These are phyloP conservation scores for Fusarium fracticaudum DNA, from an alignment of 2,329 filamentous ascomycete genomes.

Conservation along the genomic window DNA sequence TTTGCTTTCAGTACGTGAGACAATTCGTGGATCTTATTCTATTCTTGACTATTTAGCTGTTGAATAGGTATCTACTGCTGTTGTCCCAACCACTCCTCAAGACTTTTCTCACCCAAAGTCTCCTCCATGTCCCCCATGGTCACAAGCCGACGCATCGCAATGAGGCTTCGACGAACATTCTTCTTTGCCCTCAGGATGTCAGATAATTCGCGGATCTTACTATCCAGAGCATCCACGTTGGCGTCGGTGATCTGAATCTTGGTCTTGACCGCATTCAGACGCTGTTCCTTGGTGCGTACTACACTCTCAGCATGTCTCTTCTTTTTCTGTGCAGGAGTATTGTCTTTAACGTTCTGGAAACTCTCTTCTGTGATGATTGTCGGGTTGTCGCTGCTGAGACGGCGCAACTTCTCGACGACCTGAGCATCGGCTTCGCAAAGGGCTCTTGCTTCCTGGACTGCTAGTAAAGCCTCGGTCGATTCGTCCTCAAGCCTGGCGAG, in stretches of 20 bases:
- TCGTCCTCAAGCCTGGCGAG: too few species aligned
- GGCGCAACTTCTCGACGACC: background rate
- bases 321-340: background rate
- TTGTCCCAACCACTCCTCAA: background rate
- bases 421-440: background rate
- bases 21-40: too few species aligned
- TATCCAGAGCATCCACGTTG: background rate
- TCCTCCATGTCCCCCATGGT: background rate
- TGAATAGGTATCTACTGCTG: too few species aligned
- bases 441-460: background rate
- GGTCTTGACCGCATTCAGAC: background rate
- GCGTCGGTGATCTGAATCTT: background rate
- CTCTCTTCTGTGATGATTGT: background rate
- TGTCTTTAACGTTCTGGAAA: accelerated
- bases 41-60: too few species aligned
- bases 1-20: too few species aligned
- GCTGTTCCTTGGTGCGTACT: accelerated
- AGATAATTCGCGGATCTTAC: background rate
- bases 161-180: too few species aligned
- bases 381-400: background rate
- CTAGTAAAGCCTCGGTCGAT: background rate
- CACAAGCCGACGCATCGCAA: background rate
- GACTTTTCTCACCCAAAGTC: background rate
- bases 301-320: accelerated
- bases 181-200: too few species aligned